phyloP scores from a whole-genome alignment of 352 stramenopile species.

The Phytophthora meadii region DNA sequence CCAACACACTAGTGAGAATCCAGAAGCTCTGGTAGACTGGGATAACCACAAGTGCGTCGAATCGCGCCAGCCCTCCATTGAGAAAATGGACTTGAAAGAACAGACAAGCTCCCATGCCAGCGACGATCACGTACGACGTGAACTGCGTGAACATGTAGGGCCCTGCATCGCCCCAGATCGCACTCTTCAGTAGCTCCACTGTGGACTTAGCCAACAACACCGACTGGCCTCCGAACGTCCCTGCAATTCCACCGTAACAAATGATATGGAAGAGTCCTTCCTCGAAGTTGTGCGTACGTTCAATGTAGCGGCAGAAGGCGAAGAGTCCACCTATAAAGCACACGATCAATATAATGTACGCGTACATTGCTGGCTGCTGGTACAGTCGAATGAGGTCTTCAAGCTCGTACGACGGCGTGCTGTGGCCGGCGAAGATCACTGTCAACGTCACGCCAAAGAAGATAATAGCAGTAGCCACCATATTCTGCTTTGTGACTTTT shows the following conservation, averaged over 20 bases:
- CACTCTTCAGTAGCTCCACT: slow-evolving; percentile 91
- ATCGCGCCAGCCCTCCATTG: slow-evolving; percentile 88
- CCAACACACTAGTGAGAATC: slow-evolving; percentile 91
- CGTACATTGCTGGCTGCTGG: slow-evolving; percentile 81
- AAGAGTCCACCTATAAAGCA: slow-evolving; percentile 73
- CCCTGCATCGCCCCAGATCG: slow-evolving; percentile 84
- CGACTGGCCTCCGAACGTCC: slow-evolving; percentile 90
- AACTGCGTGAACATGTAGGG: slow-evolving; percentile 79
- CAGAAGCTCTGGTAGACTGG: slow-evolving; percentile 93
- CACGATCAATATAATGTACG: slow-evolving; percentile 81
- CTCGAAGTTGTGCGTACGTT: slow-evolving; percentile 73
- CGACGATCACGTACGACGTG: slow-evolving; percentile 84
- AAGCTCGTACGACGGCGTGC: slow-evolving; percentile 86
- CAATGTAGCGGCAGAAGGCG: slow-evolving; percentile 73
- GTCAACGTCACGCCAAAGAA: slow-evolving; percentile 90
- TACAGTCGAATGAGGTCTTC: slow-evolving; percentile 87
- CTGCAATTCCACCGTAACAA: slow-evolving; percentile 89
- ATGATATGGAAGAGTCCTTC: slow-evolving; percentile 83
- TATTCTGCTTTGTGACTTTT: slow-evolving; percentile 81
- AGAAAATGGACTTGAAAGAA: slow-evolving; percentile 89
- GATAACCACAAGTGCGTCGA: slow-evolving; percentile 90
- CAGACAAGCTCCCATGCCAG: slow-evolving; percentile 69
- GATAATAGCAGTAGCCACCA: slow-evolving; percentile 89
- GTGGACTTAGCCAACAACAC: slow-evolving; percentile 91
- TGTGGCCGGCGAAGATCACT: slow-evolving; percentile 90